Percentiles rank a stretch among this genome's conserved stretches.
These are phyloP conservation scores for Penicillium sp. DNA, from an alignment of 2,329 filamentous ascomycete species.

Conservation along the genomic window DNA sequence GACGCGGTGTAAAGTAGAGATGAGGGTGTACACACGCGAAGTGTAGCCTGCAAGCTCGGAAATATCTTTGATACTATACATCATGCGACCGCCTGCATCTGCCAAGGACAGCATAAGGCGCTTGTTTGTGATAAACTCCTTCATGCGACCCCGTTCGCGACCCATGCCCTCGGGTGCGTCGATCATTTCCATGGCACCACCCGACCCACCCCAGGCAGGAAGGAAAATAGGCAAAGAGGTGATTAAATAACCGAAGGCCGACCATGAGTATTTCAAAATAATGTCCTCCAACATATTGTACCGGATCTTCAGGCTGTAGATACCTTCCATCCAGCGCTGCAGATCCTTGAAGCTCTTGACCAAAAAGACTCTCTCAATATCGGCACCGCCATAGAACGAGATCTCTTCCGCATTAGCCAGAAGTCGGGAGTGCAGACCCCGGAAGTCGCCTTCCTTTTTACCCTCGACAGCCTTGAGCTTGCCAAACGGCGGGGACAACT, in stretches of 20 bases:
- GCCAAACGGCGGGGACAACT: constrained; percentile 90
- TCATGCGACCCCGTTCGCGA: constrained; percentile 84
- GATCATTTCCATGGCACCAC: constrained; percentile 68
- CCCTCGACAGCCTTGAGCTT: constrained; percentile 96
- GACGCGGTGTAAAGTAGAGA: constrained; percentile 89
- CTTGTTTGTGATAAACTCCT: constrained; percentile 99
- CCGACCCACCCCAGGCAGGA: constrained; percentile 87
- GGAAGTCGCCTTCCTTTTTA: constrained; percentile 91
- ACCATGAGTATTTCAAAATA: constrained; percentile 98
- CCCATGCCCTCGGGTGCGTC: constrained; percentile 32
- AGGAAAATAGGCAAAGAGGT: constrained; percentile 92
- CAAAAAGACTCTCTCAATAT: constrained; percentile 91
- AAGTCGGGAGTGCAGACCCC: constrained; percentile 83
- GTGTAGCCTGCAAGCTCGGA: constrained; percentile 95
- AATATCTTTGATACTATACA: constrained; percentile 99
- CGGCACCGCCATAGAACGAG: constrained; percentile 93
- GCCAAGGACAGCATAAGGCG: constrained; percentile 95
- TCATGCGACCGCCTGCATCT: constrained; percentile 95
- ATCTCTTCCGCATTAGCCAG: constrained; percentile 98
- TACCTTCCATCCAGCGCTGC: constrained; percentile 96
- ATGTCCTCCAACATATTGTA: constrained; percentile 99
- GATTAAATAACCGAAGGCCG: constrained; percentile 91
- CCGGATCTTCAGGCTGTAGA: constrained; percentile 95
- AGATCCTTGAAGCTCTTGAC: constrained; percentile 90
- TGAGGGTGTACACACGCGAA: constrained; percentile 90